Base-by-base conservation (phyloP, 208 protist species). In the Acanthamoeba triangularis region DNA sequence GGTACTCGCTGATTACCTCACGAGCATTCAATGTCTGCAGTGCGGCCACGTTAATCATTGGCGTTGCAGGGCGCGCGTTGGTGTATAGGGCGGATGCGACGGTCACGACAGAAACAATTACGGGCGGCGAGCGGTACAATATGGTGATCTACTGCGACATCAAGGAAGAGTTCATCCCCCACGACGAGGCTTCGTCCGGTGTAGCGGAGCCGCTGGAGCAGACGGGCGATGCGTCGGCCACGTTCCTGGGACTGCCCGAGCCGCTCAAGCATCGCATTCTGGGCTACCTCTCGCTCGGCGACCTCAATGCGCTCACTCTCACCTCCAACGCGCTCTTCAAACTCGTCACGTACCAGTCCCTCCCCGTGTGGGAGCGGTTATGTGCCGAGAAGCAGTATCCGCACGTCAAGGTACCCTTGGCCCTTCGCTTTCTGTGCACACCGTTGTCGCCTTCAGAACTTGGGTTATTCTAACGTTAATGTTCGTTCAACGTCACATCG, bases 61-160 rank as follows among this genome's bases (percentile, higher is more conserved):
- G 47, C 78, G 11, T 52, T 37, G 2, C 25, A 87, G 78, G 78
- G 4, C 78, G 78, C 7, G 78, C 78, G 78, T 2, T 87, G 47
- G 78, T 87, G 18, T 87, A n/a, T n/a, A 52, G 47, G 16, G 78
- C 78, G 1, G 78, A 61, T 6, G 47, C 78, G 2, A 41, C 35
- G 10, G 78, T 87, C 28, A 37, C 78, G 23, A 87, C 78, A 3
- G 78, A 87, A 37, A 87, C 78, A 2, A 87, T 87, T n/a, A 63
- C 23, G n/a, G 78, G 78, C 49, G 78, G 78, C 47, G 78, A 87
- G 49, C 78, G 78, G 30, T 87, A 87, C 78, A 87, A 87, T 18
- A 87, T 87, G 78, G 30, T 87, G 11, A 61, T 87, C 47, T 87
- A 87, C 28, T 87, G 78, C 78, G 78, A 87, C 78, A 28, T 87